Evolutionary conservation across 306 rosid species (phyloP), one percentile per base, ranked within the genome.

Genomic region (Albizia julibrissin): DNA sequence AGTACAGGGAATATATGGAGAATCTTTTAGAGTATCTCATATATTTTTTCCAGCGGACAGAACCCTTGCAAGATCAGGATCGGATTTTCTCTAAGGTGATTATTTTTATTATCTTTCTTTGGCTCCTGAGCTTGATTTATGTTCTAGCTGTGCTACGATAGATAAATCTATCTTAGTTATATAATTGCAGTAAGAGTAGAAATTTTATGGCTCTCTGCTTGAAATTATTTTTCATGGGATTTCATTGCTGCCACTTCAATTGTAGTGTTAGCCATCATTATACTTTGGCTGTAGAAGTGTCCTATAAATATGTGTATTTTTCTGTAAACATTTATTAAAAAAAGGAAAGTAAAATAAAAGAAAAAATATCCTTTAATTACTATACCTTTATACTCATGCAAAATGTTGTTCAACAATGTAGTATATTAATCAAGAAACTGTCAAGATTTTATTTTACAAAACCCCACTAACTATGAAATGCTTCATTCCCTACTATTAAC

Each of bases 51-150:
- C 97, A 95, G 83, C 93, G 99, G 70, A 93, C 97, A 10, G 98
- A 95, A 86, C 99, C 99, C 80, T 85, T 95, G 88, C 97, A 95
- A 89, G 99, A 95, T 88, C 84, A 93, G 79, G 94, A 92, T 87
- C 84, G 98, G 47, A 95, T 95, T 87, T 89, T 93, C 77, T 86
- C 87, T 6, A 95, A 93, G 99, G 99, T 95, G 65, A 70, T 67
- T 47, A 80, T 64, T 24, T 72, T 44, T 12, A 42, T 3, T 10
- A 22, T 70, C 18, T 70, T 43, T 42, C n/a, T 13, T 70, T 72
- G 40, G 43, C 69, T 42, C 31, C 49, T 72, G 59, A 73, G 78
- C 84, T 46, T 77, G 78, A 62, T 15, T 72, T 66, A 72, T 72
- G 33, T 61, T 46, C 22, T 22, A 3, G 49, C 15, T 21, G 15